A percentile compares a stretch with the other conserved stretches of the same genome.
Conservation (phyloP, 2,329 filamentous ascomycete genomes). For the Blumeria hordei region DNA sequence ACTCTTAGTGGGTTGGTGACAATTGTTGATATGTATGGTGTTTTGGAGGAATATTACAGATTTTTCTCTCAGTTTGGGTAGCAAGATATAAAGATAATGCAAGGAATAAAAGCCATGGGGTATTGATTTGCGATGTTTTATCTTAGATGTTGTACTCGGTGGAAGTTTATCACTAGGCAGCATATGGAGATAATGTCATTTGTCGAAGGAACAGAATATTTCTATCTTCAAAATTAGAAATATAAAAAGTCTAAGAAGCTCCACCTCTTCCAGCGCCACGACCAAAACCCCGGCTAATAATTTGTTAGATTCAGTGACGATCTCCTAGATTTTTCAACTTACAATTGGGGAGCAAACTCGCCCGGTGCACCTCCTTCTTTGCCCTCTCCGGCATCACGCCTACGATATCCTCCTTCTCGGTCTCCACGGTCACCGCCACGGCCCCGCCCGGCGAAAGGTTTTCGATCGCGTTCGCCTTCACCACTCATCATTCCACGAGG, state of each 20-base stretch:
- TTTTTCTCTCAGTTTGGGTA: no score
- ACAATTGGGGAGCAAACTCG: constrained; percentile 82
- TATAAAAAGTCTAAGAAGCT: constrained; percentile 12
- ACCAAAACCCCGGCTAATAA: constrained; percentile 54
- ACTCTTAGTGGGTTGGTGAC: no score
- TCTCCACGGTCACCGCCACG: constrained; percentile 38
- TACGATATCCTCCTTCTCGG: constrained; percentile 77
- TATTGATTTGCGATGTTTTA: no score
- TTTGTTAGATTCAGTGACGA: constrained; percentile 15
- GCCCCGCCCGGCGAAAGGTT: constrained; percentile 59
- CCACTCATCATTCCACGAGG: constrained; percentile 88
- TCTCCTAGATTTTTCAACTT: constrained; percentile 18
- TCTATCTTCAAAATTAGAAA: neutral
- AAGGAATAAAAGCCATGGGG: no score
- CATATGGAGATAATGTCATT: no score
- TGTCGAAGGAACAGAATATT: neutral
- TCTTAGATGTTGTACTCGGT: no score
- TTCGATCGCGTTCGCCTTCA: constrained; percentile 56
- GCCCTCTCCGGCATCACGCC: constrained; percentile 53
- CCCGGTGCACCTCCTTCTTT: constrained; percentile 85
- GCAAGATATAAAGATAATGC: no score
- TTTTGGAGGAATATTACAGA: no score
- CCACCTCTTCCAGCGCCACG: constrained; percentile 51
- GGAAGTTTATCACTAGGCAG: no score
- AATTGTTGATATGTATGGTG: no score